Percentiles rank a stretch among this genome's conserved stretches.
phyloP scores from a whole-genome alignment of 305 asterid species.

The Plantago coronopus region DNA sequence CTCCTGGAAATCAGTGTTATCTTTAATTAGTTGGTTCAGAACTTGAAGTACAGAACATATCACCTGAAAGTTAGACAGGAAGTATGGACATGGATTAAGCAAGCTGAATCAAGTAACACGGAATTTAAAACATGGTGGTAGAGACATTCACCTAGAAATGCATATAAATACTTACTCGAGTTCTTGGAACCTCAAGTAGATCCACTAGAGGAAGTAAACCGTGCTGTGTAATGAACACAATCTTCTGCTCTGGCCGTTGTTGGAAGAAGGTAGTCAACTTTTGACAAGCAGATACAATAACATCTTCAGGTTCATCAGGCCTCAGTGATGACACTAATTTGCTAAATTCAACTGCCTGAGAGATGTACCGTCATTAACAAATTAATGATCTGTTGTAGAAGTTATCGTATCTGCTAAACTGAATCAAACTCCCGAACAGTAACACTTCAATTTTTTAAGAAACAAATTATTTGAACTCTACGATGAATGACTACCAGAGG shows the following conservation, averaged over 20 bases:
- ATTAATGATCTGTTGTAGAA: conserved; percentile 14
- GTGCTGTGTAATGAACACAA: conserved; percentile 85
- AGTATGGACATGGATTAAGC: conserved; percentile 21
- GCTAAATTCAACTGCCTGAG: conserved; percentile 91
- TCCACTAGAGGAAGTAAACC: conserved; percentile 97
- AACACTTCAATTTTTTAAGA: conserved; percentile 2
- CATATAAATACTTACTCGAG: conserved; percentile 57
- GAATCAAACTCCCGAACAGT: not conserved
- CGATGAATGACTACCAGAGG: conserved; percentile 13
- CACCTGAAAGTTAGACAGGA: conserved; percentile 46
- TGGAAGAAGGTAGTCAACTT: conserved; percentile 77
- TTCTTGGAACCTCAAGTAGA: conserved; percentile 83
- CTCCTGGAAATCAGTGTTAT: conserved; percentile 87
- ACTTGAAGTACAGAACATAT: conserved; percentile 91
- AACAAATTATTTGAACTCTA: conserved; percentile 1
- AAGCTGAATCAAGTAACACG: conserved; percentile 10
- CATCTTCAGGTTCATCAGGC: conserved; percentile 95
- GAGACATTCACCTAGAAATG: conserved; percentile 22
- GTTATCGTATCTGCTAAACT: conserved; percentile 12
- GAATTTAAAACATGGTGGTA: conserved; percentile 20
- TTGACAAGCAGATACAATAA: conserved; percentile 86
- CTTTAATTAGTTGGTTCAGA: conserved; percentile 84
- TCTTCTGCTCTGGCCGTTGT: conserved; percentile 90
- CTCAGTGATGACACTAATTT: conserved; percentile 81
- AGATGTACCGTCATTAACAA: conserved; percentile 4